Conservation (phyloP, 805 yeast species). For the Yamadazyma sp. region DNA sequence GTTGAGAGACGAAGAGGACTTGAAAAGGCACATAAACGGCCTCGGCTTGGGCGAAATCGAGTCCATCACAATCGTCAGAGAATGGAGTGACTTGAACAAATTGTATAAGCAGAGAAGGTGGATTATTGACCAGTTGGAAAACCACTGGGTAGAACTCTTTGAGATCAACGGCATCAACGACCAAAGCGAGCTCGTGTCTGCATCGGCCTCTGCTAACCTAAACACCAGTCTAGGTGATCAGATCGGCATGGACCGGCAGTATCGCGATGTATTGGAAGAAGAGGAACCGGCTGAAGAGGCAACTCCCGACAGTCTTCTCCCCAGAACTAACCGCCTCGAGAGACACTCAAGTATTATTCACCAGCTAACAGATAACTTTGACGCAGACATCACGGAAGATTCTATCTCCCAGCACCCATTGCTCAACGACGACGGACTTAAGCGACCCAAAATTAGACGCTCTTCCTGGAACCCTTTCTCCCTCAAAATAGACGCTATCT, state of each 20-base stretch:
- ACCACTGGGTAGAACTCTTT: constrained; percentile 27
- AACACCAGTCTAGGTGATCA: constrained; percentile 30
- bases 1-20: constrained; percentile 65
- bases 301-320: no score
- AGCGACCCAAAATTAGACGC: constrained; percentile 61
- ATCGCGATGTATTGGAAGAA: constrained; percentile 7
- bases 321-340: background rate
- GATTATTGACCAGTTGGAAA: constrained; percentile 60
- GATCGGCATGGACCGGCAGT: constrained; percentile 21
- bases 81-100: constrained; percentile 75
- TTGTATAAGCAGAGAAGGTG: constrained; percentile 59
- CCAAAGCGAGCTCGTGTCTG: constrained; percentile 27
- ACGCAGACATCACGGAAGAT: constrained; percentile 7
- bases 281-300: background rate
- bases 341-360: constrained; percentile 23
- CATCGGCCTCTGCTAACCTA: constrained; percentile 18
- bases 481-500: constrained; percentile 75
- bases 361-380: constrained; percentile 15
- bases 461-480: constrained; percentile 50
- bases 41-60: constrained; percentile 80
- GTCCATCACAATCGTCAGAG: constrained; percentile 75
- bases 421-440: constrained; percentile 23
- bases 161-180: constrained; percentile 33
- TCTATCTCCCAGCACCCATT: constrained; percentile 20
- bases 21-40: constrained; percentile 73